Evolutionary conservation across 257 asterid genomes (phyloP), one percentile per base, ranked within the genome.

Genomic region (Mitragyna speciosa): DNA sequence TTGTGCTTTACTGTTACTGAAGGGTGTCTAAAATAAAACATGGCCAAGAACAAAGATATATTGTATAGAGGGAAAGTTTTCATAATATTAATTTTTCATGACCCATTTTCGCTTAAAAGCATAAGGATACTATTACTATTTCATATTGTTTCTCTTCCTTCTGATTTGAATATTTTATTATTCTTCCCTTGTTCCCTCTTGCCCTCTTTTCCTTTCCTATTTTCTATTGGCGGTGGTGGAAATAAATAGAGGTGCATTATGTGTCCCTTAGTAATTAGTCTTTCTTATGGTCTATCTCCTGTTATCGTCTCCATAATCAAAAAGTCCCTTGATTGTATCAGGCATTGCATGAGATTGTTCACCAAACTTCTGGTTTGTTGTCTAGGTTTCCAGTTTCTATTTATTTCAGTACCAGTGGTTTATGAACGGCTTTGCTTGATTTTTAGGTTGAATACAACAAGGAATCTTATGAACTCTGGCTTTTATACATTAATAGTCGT

Each of bases 391-490:
- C 68, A 11, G 71, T 15, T 20, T 64, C 68, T 22, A 54, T 66
- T 41, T 47, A 41, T 36, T 17, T 74, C 77, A 73, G 52, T 74
- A 12, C 52, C 12, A 22, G 7, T 31, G 28, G n/a, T 75, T 63
- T 47, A 80, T 71, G 45, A 68, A 17, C 45, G 68, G 43, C 72
- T 76, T 69, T 45, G n/a, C 56, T 73, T 58, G 52, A 30, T 33
- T 65, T 48, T 80, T 83, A 88, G 91, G 91, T 86, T 61, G 81
- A 79, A 33, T 74, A 80, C 78, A 83, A 69, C 71, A 77, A 76
- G 43, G 81, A 64, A 36, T 80, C 88, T 49, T 88, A 86, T 73
- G 91, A 84, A 66, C 88, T 88, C 79, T 88, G 91, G 91, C 85
- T 88, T 68, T 30, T 88, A 79, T 86, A 72, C 83, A 86, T 86